Conservation (phyloP, 1,284 basidiomycete species). For the Mycena sp. region DNA sequence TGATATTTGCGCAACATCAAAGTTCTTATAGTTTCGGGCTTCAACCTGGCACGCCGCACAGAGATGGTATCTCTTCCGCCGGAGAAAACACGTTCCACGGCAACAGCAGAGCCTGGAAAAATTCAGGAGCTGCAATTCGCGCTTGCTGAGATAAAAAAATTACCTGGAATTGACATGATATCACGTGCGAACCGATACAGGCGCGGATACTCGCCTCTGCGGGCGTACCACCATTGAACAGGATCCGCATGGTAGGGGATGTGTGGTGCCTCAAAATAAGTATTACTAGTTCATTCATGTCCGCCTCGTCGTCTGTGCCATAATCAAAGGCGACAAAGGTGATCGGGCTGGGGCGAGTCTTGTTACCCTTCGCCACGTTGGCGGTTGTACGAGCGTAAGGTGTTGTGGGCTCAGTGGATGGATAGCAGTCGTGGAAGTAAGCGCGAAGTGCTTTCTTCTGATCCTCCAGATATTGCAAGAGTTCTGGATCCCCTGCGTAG, state of each 20-base stretch:
- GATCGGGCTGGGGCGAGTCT: neutral
- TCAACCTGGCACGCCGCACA: too few relatives aligned
- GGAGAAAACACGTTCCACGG: too few relatives aligned
- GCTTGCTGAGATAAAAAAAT: neutral
- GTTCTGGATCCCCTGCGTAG: neutral
- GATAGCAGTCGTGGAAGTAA: slow-evolving; percentile 1
- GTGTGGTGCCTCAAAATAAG: too few relatives aligned
- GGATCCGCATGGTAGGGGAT: too few relatives aligned
- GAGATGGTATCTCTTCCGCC: too few relatives aligned
- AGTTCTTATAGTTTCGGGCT: too few relatives aligned
- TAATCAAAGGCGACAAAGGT: neutral
- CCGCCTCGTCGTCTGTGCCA: neutral
- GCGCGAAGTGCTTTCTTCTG: neutral
- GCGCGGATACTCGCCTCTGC: too few relatives aligned
- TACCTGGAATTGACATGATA: neutral
- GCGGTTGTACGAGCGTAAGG: neutral
- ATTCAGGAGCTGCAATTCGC: neutral
- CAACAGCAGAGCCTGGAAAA: neutral
- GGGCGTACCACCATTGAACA: too few relatives aligned
- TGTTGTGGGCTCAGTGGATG: neutral
- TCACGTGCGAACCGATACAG: too few relatives aligned
- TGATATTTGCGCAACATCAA: too few relatives aligned
- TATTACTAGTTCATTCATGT: neutral
- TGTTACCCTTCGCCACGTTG: too few relatives aligned
- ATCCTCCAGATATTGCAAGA: neutral